Percentiles rank a stretch among this genome's conserved stretches.
Conservation (phyloP, 805 yeast species). For the Yamadazyma philogaea region DNA sequence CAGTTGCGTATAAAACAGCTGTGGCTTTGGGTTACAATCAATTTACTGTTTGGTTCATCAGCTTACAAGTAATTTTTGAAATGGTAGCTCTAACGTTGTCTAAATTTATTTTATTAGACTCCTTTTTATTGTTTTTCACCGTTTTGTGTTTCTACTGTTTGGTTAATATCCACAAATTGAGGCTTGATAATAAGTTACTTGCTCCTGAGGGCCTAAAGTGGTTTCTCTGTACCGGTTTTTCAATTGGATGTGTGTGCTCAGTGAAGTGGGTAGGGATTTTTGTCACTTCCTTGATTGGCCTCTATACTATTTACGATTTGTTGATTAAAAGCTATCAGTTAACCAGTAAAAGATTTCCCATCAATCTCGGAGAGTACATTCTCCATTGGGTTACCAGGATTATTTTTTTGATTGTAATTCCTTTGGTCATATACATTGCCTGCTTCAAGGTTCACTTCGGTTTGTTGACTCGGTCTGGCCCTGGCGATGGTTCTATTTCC, state of each 20-base stretch:
- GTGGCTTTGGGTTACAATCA: conserved; percentile 70
- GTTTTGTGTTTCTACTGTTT: conserved; percentile 42
- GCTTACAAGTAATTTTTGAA: conserved; percentile 79
- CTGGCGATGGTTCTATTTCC: conserved; percentile 90
- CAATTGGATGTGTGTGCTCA: conserved; percentile 80
- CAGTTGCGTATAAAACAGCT: conserved; percentile 81
- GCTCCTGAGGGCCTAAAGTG: conserved; percentile 46
- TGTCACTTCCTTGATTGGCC: conserved; percentile 57
- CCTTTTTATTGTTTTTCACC: conserved; percentile 87
- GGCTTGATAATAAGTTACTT: conserved; percentile 36
- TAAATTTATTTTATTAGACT: conserved; percentile 86
- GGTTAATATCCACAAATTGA: conserved; percentile 47
- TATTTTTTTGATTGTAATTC: conserved; percentile 63
- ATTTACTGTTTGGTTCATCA: conserved; percentile 71
- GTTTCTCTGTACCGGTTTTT: conserved; percentile 60
- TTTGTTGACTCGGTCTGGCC: conserved; percentile 74
- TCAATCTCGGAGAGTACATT: conserved; percentile 29
- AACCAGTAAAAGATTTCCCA: conserved; percentile 14
- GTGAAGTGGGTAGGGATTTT: conserved; percentile 85
- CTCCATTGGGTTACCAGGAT: conserved; percentile 75
- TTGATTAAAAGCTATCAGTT: conserved; percentile 41
- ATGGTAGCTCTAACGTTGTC: conserved; percentile 81
- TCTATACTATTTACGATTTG: conserved; percentile 56
- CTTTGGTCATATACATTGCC: conserved; percentile 62
- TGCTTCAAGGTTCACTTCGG: conserved; percentile 81